Evolutionary conservation across 352 stramenopile species (phyloP), one percentile per base, ranked within the genome.

Genomic region (Plasmopara halstedii): DNA sequence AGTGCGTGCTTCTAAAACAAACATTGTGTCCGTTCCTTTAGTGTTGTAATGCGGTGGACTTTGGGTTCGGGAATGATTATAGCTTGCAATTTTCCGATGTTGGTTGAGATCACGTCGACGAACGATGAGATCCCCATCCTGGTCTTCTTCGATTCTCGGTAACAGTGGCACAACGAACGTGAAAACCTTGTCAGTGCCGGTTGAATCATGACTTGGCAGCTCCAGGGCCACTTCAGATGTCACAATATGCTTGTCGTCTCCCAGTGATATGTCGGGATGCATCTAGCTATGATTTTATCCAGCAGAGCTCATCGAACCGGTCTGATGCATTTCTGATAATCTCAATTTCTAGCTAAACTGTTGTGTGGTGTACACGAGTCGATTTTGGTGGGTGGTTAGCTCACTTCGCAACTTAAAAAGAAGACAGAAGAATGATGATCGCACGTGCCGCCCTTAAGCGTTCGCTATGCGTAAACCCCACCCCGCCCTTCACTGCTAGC

Each of bases 391-490:
- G 25, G 25, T 29, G 25, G 25, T 29, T 29, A 35, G 1, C 31
- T 25, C 46, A 56, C 20, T 62, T 57, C 15, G 17, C 35, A 39
- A 46, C 6, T 15, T 22, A 38, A n/a, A 42, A 10, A 35, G 6
- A n/a, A 14, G 7, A 6, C 7, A 17, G 8, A 15, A 42, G n/a
- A n/a, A n/a, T n/a, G 8, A 84, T 86, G 74, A 54, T 86, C 53
- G 62, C 72, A 25, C 75, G 75, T 39, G 50, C 64, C 15, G 56
- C 54, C 17, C 46, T 86, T 6, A 87, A 87, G 63, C 67, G 74
- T 18, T 78, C 70, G n/a, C 63, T 86, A 4, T 20, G 53, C 35
- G 44, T 42, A 17, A 49, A 63, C 34, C 43, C 59, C n/a, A 41
- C 37, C 29, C 27, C 23, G 22, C 51, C 35, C 46, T 3, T 29